Percentiles rank a stretch among this genome's conserved stretches.
Evolutionary conservation across 2,329 filamentous ascomycete species (phyloP).

Genomic region (Alternaria angustiovoidea): DNA sequence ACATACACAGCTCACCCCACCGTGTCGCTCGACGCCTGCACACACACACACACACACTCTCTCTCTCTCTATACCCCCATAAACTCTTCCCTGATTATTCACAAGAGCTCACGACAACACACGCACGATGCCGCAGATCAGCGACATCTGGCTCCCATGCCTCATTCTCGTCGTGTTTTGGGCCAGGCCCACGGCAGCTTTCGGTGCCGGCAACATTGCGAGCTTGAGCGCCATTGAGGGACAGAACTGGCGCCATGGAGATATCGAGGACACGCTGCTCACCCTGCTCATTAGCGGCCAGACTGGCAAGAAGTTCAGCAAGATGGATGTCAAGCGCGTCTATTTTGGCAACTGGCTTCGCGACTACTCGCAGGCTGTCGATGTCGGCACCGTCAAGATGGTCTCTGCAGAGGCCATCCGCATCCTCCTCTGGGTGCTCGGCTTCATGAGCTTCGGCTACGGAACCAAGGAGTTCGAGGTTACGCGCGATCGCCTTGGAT

Average conservation of each 20-base stretch:
- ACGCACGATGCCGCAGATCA: constrained; percentile 39
- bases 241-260: constrained; percentile 73
- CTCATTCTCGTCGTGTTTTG: constrained; percentile 68
- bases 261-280: constrained; percentile 91
- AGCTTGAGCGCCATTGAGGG: constrained; percentile 82
- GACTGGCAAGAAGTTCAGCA: constrained; percentile 82
- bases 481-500: constrained; percentile 78
- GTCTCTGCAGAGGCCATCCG: constrained; percentile 92
- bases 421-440: constrained; percentile 85
- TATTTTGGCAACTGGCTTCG: constrained; percentile 97
- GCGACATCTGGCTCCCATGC: constrained; percentile 51
- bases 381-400: constrained; percentile 89
- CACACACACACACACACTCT: too few species aligned
- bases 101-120: constrained; percentile 10
- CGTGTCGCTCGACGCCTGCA: neutral
- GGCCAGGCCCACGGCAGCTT: constrained; percentile 74
- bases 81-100: neutral
- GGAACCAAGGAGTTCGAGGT: constrained; percentile 87
- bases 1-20: neutral
- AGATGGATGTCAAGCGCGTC: constrained; percentile 85
- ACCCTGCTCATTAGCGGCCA: constrained; percentile 71
- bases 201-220: constrained; percentile 89
- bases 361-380: constrained; percentile 93
- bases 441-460: constrained; percentile 88
- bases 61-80: neutral